These are phyloP conservation scores for Wallacemonas sp. DNA, from an alignment of 208 protist species.

Conservation along the genomic window DNA sequence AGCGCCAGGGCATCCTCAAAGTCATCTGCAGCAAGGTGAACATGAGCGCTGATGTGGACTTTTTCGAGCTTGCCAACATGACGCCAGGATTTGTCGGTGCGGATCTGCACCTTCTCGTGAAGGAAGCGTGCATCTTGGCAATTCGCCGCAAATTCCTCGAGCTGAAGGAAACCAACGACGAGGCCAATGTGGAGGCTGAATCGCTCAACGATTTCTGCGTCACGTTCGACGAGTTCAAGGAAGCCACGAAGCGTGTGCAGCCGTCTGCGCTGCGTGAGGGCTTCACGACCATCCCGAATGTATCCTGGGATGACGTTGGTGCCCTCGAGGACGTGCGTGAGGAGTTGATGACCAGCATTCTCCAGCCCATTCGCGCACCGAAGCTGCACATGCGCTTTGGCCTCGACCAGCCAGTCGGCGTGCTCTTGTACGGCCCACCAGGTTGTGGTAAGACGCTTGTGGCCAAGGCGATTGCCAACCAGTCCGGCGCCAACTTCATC, in stretches of 20 bases:
- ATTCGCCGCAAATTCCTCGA: constrained; percentile 86
- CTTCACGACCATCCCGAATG: constrained; percentile 96
- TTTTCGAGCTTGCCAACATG: constrained; percentile 92
- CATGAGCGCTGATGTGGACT: constrained; percentile 89
- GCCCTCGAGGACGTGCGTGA: constrained; percentile 94
- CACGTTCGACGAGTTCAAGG: constrained; percentile 79
- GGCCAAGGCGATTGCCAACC: constrained; percentile 95
- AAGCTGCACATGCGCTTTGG: constrained; percentile 92
- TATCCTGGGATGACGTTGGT: constrained; percentile 98
- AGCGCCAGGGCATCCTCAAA: constrained; percentile 88
- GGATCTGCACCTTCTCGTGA: constrained; percentile 95
- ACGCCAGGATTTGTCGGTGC: constrained; percentile 98
- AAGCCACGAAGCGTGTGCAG: constrained; percentile 96
- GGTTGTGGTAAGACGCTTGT: constrained; percentile 98
- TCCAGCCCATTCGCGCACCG: constrained; percentile 92
- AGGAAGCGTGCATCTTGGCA: constrained; percentile 91
- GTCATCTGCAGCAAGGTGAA: constrained; percentile 86
- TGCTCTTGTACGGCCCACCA: constrained; percentile 98
- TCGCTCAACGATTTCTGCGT: constrained; percentile 69
- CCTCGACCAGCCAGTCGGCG: constrained; percentile 89
- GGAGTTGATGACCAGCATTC: constrained; percentile 92
- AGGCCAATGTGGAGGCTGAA: constrained; percentile 24
- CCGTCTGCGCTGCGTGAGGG: constrained; percentile 97
- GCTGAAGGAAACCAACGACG: constrained; percentile 27
- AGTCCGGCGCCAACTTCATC: constrained; percentile 98